Evolutionary conservation across 768 basidiomycete genomes (phyloP).

Genomic region (Tricholomella constricta): DNA sequence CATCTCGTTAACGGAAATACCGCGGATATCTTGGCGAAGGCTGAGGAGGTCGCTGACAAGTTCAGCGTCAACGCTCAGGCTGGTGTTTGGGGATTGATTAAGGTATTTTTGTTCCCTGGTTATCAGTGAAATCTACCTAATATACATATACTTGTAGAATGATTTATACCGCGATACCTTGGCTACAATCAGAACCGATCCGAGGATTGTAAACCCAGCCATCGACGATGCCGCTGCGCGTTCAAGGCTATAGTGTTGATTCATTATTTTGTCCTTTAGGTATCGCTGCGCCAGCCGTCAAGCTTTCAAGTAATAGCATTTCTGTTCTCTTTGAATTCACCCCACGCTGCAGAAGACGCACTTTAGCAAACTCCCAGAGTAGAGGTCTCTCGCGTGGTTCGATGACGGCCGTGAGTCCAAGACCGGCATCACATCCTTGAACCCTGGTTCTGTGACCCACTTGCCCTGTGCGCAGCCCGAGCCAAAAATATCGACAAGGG

Average conservation of each 20-base stretch:
- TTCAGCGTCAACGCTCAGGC: slow-evolving; percentile 51
- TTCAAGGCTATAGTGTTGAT: slow-evolving; percentile 38
- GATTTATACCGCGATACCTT: slow-evolving; percentile 61
- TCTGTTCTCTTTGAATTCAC: background rate
- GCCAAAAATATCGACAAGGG: background rate
- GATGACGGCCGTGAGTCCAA: no score
- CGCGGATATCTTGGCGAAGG: slow-evolving; percentile 59
- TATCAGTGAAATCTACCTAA: slow-evolving; percentile 3
- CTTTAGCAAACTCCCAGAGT: no score
- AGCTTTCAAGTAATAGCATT: background rate
- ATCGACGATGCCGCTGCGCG: slow-evolving; percentile 55
- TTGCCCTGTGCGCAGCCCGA: background rate
- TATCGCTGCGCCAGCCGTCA: background rate
- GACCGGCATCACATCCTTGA: no score
- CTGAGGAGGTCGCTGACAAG: slow-evolving; percentile 59
- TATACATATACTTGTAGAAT: slow-evolving; percentile 33
- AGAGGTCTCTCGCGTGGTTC: no score
- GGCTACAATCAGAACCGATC: slow-evolving; percentile 41
- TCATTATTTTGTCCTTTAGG: background rate
- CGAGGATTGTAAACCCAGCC: slow-evolving; percentile 32
- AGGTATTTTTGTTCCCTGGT: slow-evolving; percentile 39
- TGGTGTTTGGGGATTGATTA: slow-evolving; percentile 77
- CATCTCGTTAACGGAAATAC: slow-evolving; percentile 64
- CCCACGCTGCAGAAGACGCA: background rate
- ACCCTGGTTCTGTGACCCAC: no score